Percentiles rank a stretch among this genome's conserved stretches.
These are phyloP conservation scores for Umbelopsis sp. DNA, from an alignment of 371 early-diverging fungal species.

Conservation along the genomic window DNA sequence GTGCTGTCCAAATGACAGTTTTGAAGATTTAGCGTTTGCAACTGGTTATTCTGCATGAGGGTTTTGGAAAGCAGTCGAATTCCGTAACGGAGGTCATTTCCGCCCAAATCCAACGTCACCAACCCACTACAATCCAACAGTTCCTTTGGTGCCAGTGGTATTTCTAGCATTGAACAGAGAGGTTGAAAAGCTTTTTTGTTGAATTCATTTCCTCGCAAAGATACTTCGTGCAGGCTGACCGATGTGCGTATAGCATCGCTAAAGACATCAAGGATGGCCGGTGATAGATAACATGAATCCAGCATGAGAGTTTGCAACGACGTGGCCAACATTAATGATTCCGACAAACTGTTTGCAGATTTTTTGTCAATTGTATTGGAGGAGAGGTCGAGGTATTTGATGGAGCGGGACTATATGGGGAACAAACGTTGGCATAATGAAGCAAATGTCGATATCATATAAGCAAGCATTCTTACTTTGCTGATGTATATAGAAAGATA, in stretches of 20 bases:
- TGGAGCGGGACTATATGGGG: conserved; percentile 36
- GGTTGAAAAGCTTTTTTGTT: conserved; percentile 49
- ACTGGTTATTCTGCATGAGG: conserved; percentile 49
- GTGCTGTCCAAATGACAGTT: conserved; percentile 59
- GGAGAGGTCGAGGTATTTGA: conserved; percentile 42
- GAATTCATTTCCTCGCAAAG: conserved; percentile 58
- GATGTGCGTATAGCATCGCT: conserved; percentile 60
- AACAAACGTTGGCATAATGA: background rate
- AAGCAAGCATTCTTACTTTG: conserved; percentile 30
- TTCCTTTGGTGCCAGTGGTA: conserved; percentile 41
- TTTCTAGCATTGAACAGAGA: conserved; percentile 56
- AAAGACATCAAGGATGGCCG: conserved; percentile 54
- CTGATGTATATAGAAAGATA: conserved; percentile 51
- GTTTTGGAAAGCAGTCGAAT: conserved; percentile 55
- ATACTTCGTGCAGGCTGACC: conserved; percentile 45
- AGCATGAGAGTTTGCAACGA: conserved; percentile 57
- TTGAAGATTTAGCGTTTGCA: conserved; percentile 49
- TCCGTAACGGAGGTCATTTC: conserved; percentile 56
- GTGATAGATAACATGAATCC: conserved; percentile 61
- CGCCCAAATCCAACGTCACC: conserved; percentile 52
- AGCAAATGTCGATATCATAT: too few relatives aligned
- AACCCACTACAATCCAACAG: conserved; percentile 37
- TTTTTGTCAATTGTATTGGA: conserved; percentile 52
- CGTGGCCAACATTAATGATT: conserved; percentile 53
- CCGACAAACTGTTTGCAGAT: conserved; percentile 58